Evolutionary conservation across 2,329 filamentous ascomycete species (phyloP).

Genomic region (Macrophomina tecta): DNA sequence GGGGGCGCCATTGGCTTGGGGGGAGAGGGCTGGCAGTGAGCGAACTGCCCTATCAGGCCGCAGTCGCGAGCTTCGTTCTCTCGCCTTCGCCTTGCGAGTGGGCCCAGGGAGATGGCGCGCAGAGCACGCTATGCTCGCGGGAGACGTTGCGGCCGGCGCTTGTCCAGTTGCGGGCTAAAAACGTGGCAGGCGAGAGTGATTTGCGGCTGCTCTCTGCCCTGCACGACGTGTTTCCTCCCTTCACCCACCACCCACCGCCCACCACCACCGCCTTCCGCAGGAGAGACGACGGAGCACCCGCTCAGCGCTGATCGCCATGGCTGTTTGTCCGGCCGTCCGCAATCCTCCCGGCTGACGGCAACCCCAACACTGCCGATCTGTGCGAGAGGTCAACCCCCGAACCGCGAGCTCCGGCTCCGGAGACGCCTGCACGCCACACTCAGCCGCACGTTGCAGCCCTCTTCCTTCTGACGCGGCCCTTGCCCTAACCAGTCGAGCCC

Average conservation of each 20-base stretch:
- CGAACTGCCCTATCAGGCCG: slow-evolving; percentile 16
- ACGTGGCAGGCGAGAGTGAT: slow-evolving; percentile 20
- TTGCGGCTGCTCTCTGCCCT: slow-evolving; percentile 23
- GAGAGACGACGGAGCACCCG: too few species aligned
- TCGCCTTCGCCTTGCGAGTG: not conserved
- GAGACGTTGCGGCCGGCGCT: slow-evolving; percentile 4
- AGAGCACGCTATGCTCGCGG: not conserved
- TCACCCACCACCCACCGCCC: not conserved
- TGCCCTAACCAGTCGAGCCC: slow-evolving; percentile 1
- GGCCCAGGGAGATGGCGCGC: slow-evolving; percentile 14
- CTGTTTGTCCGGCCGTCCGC: slow-evolving; percentile 1
- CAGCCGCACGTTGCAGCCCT: not conserved
- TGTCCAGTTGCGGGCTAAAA: slow-evolving; percentile 1
- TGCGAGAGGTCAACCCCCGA: not conserved
- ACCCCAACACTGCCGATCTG: slow-evolving; percentile 6
- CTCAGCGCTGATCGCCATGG: not conserved
- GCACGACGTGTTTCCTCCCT: not conserved
- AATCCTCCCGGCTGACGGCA: not conserved
- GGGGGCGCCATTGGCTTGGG: slow-evolving; percentile 10
- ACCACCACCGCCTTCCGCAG: not conserved
- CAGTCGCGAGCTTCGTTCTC: not conserved
- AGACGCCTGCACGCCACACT: not conserved
- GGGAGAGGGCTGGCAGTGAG: not conserved
- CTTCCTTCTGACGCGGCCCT: slow-evolving; percentile 13
- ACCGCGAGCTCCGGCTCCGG: slow-evolving; percentile 5